Evolutionary conservation across 23 red algal species (phyloP), one percentile per base, ranked within the genome.

Genomic region (Chondrus crispus): DNA sequence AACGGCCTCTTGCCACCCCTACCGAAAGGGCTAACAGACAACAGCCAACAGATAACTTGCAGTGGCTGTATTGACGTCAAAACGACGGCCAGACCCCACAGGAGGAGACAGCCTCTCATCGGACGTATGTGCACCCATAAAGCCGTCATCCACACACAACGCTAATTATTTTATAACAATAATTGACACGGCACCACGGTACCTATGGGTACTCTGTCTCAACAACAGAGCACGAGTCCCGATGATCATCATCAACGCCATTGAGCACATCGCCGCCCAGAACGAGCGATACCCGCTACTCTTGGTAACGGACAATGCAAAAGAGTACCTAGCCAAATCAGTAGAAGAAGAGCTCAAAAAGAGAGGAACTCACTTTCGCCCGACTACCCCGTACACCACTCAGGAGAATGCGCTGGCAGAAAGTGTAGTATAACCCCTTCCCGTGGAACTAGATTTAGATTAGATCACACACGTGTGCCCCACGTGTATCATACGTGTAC

Each of bases 371-470:
- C 46, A 55, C 16, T 33, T 37, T 2, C 0, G 54, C 18, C 41
- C 51, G 18, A 47, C 45, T 13, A 53, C 76, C 26, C 76, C 76
- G 16, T 37, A 81, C 1, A 42, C 9, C 20, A 42, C 45, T 5
- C 76, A 58, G 51, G 76, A 81, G 35, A 81, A 81, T 48, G 1
- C 16, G 45, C 49, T 45, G 9, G 76, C 76, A 37, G 76, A 81
- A 44, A n/a, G n/a, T n/a, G n/a, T n/a, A n/a, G n/a, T n/a, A n/a
- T n/a, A n/a, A n/a, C n/a, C n/a, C n/a, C n/a, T n/a, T n/a, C n/a
- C n/a, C n/a, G n/a, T n/a, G n/a, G n/a, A n/a, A n/a, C n/a, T n/a
- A n/a, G n/a, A n/a, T n/a, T n/a, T n/a, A n/a, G n/a, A n/a, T n/a
- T n/a, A n/a, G n/a, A n/a, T n/a, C n/a, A n/a, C n/a, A n/a, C n/a